These are phyloP conservation scores for Echeveria elegans DNA, from an alignment of 164 flowering plant species.

Conservation along the genomic window DNA sequence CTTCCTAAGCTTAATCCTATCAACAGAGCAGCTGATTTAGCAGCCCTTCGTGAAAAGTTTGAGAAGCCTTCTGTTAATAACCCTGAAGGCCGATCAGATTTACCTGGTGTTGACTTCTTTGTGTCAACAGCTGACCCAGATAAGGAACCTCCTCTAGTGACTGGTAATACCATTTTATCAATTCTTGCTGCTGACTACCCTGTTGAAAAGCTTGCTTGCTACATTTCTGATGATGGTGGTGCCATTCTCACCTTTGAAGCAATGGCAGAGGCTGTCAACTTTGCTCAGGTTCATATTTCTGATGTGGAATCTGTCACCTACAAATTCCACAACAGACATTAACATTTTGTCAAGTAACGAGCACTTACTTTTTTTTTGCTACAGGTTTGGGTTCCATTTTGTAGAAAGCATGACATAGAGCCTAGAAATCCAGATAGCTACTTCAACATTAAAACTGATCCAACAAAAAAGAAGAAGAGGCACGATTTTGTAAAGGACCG, in stretches of 20 bases:
- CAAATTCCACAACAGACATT: neutral
- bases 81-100: slow-evolving; percentile 40
- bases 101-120: slow-evolving; percentile 42
- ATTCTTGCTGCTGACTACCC: slow-evolving; percentile 56
- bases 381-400: slow-evolving; percentile 69
- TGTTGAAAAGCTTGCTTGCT: slow-evolving; percentile 51
- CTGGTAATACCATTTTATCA: slow-evolving; percentile 57
- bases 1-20: slow-evolving; percentile 47
- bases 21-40: slow-evolving; percentile 36
- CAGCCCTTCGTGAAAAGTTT: slow-evolving; percentile 36
- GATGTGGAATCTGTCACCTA: neutral
- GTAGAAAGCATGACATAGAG: slow-evolving; percentile 66
- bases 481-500: slow-evolving; percentile 72
- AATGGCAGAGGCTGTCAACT: slow-evolving; percentile 54
- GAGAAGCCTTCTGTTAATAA: slow-evolving; percentile 29
- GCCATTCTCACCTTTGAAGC: slow-evolving; percentile 61
- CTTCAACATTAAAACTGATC: slow-evolving; percentile 47
- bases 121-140: slow-evolving; percentile 59
- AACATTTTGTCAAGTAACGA: neutral
- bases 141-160: slow-evolving; percentile 64
- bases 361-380: neutral
- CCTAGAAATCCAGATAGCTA: slow-evolving; percentile 73
- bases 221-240: slow-evolving; percentile 69
- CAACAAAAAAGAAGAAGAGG: slow-evolving; percentile 60
- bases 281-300: slow-evolving; percentile 25